These are phyloP conservation scores for Ziziphus jujuba DNA, from an alignment of 306 rosid genomes.

Conservation along the genomic window DNA sequence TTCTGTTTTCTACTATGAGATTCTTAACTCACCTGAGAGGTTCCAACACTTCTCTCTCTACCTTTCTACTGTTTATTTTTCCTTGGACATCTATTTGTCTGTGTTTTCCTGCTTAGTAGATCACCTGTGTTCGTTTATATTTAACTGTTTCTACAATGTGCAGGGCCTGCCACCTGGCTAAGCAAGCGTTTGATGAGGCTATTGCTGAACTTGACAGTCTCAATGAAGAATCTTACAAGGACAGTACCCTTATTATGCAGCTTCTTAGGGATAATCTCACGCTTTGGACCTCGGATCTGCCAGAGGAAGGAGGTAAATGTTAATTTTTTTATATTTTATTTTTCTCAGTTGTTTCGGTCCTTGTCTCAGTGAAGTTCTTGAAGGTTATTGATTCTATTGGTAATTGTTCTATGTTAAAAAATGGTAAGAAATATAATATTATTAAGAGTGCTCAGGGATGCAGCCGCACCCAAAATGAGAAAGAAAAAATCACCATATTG, in stretches of 20 bases:
- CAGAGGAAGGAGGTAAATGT: conserved; percentile 54
- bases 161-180: conserved; percentile 49
- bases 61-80: background rate
- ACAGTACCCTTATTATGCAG: conserved; percentile 69
- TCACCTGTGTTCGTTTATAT: background rate
- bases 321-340: background rate
- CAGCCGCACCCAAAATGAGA: background rate
- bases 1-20: conserved; percentile 76
- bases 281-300: conserved; percentile 66
- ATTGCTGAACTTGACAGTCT: conserved; percentile 44
- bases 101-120: background rate
- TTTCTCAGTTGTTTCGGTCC: background rate
- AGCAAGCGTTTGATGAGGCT: conserved; percentile 48
- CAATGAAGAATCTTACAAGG: conserved; percentile 66
- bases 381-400: background rate
- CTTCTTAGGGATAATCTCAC: conserved; percentile 76
- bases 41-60: conserved; percentile 6
- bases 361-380: background rate
- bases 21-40: conserved; percentile 75
- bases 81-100: background rate
- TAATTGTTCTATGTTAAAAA: background rate
- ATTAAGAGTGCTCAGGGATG: background rate
- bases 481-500: no score
- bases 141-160: background rate
- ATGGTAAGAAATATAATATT: background rate